A percentile compares a stretch with the other conserved stretches of the same genome.
Conservation (phyloP, 805 yeast genomes). For the Metschnikowia lunata region DNA sequence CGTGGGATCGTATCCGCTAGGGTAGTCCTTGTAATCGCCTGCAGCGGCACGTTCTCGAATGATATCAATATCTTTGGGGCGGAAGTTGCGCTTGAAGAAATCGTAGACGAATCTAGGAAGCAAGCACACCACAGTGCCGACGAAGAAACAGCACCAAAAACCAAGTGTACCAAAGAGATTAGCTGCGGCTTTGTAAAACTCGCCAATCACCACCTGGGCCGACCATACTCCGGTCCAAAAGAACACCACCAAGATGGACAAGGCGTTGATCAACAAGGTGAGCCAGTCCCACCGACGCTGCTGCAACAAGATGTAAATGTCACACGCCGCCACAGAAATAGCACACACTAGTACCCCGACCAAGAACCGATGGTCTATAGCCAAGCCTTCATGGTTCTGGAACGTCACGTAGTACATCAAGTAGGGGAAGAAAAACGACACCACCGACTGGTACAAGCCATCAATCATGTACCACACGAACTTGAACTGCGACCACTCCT, state of each 20-base stretch:
- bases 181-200: constrained; percentile 61
- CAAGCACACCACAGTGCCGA: constrained; percentile 51
- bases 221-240: constrained; percentile 85
- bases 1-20: constrained; percentile 52
- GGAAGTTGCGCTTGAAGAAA: constrained; percentile 45
- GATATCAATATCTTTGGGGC: constrained; percentile 66
- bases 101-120: constrained; percentile 59
- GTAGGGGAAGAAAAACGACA: constrained; percentile 73
- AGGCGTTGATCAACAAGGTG: constrained; percentile 44
- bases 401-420: constrained; percentile 33
- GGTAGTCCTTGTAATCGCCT: constrained; percentile 50
- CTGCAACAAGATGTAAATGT: constrained; percentile 60
- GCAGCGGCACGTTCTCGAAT: constrained; percentile 55
- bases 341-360: constrained; percentile 61
- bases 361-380: constrained; percentile 65
- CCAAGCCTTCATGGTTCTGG: constrained; percentile 49
- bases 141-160: constrained; percentile 62
- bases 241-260: constrained; percentile 56
- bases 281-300: constrained; percentile 81
- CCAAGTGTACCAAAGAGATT: constrained; percentile 56
- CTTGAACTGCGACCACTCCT: constrained; percentile 66
- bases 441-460: constrained; percentile 70
- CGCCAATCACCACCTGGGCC: constrained; percentile 45
- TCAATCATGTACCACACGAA: constrained; percentile 73
- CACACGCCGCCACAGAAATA: constrained; percentile 60